phyloP scores from a whole-genome alignment of 345 rosid species.

The Syzygium jambos region DNA sequence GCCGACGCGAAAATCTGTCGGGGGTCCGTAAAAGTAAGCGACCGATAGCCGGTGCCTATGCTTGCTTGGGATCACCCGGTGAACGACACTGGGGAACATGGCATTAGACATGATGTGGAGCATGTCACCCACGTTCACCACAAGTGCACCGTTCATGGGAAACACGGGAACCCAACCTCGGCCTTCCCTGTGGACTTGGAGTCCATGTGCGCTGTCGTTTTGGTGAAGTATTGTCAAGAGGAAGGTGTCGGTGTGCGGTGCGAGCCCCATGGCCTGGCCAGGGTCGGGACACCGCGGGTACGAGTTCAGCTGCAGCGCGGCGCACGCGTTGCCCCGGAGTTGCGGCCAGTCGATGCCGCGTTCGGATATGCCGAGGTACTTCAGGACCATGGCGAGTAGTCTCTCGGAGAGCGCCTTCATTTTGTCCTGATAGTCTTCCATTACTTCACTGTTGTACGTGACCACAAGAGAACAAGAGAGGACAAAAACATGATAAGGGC shows the following conservation, averaged over 20 bases:
- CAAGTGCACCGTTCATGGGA: constrained; percentile 48
- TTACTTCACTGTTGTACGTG: constrained; percentile 26
- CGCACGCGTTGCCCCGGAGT: not conserved
- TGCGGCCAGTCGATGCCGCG: constrained; percentile 22
- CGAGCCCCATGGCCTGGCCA: constrained; percentile 59
- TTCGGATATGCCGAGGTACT: constrained; percentile 23
- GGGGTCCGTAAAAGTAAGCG: constrained; percentile 54
- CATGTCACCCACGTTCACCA: constrained; percentile 81
- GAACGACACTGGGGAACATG: constrained; percentile 41
- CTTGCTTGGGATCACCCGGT: constrained; percentile 56
- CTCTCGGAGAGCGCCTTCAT: constrained; percentile 47
- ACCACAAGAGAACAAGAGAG: not conserved
- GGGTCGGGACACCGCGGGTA: constrained; percentile 85
- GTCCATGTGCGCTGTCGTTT: constrained; percentile 28
- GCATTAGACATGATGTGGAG: constrained; percentile 67
- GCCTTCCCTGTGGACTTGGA: constrained; percentile 49
- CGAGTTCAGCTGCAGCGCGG: constrained; percentile 66
- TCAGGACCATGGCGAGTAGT: constrained; percentile 35
- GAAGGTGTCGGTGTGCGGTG: constrained; percentile 85
- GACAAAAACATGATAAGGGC: not conserved
- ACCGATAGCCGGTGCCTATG: constrained; percentile 46
- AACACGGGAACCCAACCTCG: constrained; percentile 57
- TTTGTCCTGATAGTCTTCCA: constrained; percentile 61
- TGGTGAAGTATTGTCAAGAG: constrained; percentile 68
- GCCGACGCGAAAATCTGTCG: constrained; percentile 25